Evolutionary conservation across 164 flowering plant genomes (phyloP).

Genomic region (Magnolia sinica): DNA sequence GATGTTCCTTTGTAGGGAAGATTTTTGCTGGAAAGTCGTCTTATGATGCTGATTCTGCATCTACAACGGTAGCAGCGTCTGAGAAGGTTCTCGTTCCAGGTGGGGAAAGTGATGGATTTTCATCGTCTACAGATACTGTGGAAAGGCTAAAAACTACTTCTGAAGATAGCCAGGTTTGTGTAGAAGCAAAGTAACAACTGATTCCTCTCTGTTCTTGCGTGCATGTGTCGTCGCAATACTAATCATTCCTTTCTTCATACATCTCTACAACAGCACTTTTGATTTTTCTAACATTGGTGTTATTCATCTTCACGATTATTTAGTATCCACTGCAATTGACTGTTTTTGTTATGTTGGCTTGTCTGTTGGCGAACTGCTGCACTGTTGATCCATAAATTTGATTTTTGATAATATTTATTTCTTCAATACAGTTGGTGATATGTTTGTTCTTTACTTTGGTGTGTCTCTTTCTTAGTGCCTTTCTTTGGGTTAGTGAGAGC

Average conservation of each 20-base stretch:
- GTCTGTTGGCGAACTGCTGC: neutral
- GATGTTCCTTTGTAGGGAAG: constrained; percentile 55
- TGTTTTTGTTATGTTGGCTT: neutral
- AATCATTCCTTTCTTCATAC: neutral
- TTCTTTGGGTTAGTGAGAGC: no score
- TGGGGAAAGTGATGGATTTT: constrained; percentile 40
- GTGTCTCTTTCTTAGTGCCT: no score
- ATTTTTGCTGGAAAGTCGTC: constrained; percentile 54
- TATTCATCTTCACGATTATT: neutral
- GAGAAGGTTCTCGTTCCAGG: constrained; percentile 81
- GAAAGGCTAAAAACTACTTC: constrained; percentile 34
- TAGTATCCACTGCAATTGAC: no score
- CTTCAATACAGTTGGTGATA: no score
- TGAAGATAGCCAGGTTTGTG: constrained; percentile 49
- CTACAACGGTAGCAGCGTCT: constrained; percentile 50
- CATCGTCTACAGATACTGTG: constrained; percentile 38
- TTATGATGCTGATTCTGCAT: constrained; percentile 49
- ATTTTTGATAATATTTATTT: no score
- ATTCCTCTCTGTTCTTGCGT: neutral
- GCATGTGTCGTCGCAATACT: neutral
- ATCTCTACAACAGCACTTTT: neutral
- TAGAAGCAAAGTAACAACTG: neutral
- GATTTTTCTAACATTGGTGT: neutral
- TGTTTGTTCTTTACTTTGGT: no score
- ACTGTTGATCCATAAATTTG: neutral